Base-by-base conservation (phyloP, 2,329 filamentous ascomycete genomes). In the Calonectria pseudoturangicola region DNA sequence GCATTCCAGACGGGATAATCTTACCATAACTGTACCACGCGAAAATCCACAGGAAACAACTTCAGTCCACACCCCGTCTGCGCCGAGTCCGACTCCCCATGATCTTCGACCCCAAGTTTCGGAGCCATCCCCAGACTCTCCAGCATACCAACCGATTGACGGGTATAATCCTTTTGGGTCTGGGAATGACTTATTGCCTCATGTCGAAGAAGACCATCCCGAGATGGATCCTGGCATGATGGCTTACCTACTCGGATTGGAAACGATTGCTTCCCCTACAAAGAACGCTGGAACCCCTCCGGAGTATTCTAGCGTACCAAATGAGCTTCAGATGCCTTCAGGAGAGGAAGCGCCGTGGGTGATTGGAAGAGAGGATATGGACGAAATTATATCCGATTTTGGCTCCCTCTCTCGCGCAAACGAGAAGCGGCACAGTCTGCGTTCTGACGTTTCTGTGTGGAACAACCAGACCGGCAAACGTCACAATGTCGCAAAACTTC, bases 81-180 rank as follows among this genome's bases (percentile, higher is more conserved):
- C 80, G 3, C 83, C 83, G 0, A 84, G 82, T 12, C 82, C 83
- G 3, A 85, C 82, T 0, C 83, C 83, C 0, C 50, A 76, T n/a
- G 71, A 79, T 0, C 9, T 81, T 16, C 77, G 83, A 3, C 83
- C 84, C 0, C 77, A 75, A n/a, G 36, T 69, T 21, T 45, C 33
- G 1, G 25, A 21, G 4, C n/a, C 47, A 41, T 43, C 33, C 16
- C 28, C n/a, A n/a, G 56, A 63, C 25, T 51, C 56, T 13, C n/a
- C 33, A 9, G 47, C 62, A 3, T 51, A 75, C 9, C 69, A 36
- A 6, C 54, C 54, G 12, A 58, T 39, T 16, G 7, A 58, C 33
- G 54, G 41, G 13, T 58, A 58, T 33, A 36, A 39, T 39, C 25
- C 12, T 27, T 36, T 25, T 21, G n/a, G 3, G 10, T 7, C 33